These are phyloP conservation scores for Musa acuminata DNA, from an alignment of 176 grass and related monocot species.

Conservation along the genomic window DNA sequence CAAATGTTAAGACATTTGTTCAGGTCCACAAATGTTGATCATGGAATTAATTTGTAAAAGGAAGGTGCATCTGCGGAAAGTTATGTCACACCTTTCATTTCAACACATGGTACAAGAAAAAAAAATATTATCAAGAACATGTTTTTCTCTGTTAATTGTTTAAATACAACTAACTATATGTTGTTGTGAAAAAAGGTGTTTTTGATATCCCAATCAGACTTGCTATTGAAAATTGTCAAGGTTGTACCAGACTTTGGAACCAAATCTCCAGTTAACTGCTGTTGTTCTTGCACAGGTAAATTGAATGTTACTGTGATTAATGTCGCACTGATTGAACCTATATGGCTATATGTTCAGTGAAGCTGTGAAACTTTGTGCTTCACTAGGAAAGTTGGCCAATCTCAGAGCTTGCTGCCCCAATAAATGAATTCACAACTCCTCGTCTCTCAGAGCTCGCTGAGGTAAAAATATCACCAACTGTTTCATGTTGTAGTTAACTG, in stretches of 20 bases:
- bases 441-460: constrained; percentile 92
- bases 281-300: constrained; percentile 92
- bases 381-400: constrained; percentile 65
- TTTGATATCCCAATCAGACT: constrained; percentile 2
- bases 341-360: constrained; percentile 10
- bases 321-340: neutral
- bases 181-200: neutral
- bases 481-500: constrained; percentile 7
- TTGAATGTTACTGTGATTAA: neutral
- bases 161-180: neutral
- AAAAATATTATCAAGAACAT: neutral
- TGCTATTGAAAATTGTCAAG: constrained; percentile 17
- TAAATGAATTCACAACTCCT: constrained; percentile 78
- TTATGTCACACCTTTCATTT: neutral
- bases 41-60: constrained; percentile 98
- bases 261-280: constrained; percentile 93
- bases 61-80: constrained; percentile 87
- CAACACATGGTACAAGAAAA: neutral
- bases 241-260: constrained; percentile 98
- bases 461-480: constrained; percentile 31
- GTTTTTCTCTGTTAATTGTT: neutral
- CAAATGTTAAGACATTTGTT: constrained; percentile 94
- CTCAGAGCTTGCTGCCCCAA: constrained; percentile 84
- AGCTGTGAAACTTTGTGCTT: constrained; percentile 6
- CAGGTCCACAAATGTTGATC: constrained; percentile 86